Base-by-base conservation (phyloP, 805 yeast genomes). In the Tetrapisispora fleetii region DNA sequence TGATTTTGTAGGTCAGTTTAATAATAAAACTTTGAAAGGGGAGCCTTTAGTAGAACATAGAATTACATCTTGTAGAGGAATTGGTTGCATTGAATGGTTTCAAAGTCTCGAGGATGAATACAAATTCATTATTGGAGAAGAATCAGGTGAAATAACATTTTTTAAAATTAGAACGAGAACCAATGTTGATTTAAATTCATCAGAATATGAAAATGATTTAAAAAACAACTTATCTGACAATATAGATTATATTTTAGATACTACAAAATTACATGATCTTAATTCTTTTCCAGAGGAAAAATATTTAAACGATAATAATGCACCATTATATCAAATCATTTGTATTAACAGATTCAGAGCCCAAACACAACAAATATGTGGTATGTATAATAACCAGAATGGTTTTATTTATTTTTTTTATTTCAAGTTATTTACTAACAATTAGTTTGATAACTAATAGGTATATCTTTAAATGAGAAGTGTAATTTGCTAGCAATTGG, bases 401-500 rank as follows among this genome's bases (percentile, higher is more conserved):
- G n/a, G 36, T 17, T 30, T 33, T 27, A 9, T 24, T n/a, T 45
- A n/a, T n/a, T 45, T 49, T 45, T 50, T 19, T 45, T 47, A 43
- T 33, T 38, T 40, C 42, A 39, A 40, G 40, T 50, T 43, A 42
- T 36, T 21, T 37, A 30, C 37, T 19, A 32, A 28, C 41, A 11
- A 38, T n/a, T 32, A 21, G 13, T 39, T 30, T 30, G 3, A 32
- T 32, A 6, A 38, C 35, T 18, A 21, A 21, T 45, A 76, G 83
- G 83, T 1, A 74, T 87, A 17, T 80, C 85, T 4, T 62, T 87
- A 16, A 80, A 77, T 52, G 64, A 68, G 5, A 77, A 76, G 46
- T 67, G 68, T 22, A 67, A 71, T 1, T 81, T 82, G 48, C 58
- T 86, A 35, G 89, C 95, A 0, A 75, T 85, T 9, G 96, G 96